phyloP scores from a whole-genome alignment of 2,329 filamentous ascomycete species.

The Fragosphaeria purpurea region DNA sequence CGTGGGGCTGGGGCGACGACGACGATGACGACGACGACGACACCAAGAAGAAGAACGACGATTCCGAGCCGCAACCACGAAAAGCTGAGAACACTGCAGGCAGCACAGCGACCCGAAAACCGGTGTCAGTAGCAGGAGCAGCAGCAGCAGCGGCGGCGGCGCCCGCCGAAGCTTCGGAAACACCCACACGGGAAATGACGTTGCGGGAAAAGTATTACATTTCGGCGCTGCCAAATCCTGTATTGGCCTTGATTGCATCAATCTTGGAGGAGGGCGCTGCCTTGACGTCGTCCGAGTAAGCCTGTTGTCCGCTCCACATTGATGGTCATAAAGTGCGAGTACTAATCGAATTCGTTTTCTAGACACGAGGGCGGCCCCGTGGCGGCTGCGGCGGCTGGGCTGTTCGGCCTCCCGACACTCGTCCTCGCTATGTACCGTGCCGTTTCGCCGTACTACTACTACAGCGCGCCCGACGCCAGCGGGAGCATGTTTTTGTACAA shows the following conservation, averaged over 20 bases:
- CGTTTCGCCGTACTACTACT: slow-evolving; percentile 63
- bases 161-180: background rate
- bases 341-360: background rate
- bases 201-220: slow-evolving; percentile 80
- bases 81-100: slow-evolving; percentile 14
- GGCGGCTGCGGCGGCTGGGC: slow-evolving; percentile 54
- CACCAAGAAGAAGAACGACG: slow-evolving; percentile 30
- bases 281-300: slow-evolving; percentile 42
- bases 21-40: slow-evolving; percentile 27
- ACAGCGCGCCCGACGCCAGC: slow-evolving; percentile 53
- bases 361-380: slow-evolving; percentile 45
- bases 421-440: slow-evolving; percentile 71
- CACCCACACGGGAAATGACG: slow-evolving; percentile 53
- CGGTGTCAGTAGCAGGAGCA: background rate
- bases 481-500: slow-evolving; percentile 64
- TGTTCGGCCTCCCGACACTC: slow-evolving; percentile 64
- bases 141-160: background rate
- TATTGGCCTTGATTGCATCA: slow-evolving; percentile 55
- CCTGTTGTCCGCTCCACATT: slow-evolving; percentile 1
- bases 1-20: slow-evolving; percentile 80
- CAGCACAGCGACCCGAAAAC: slow-evolving; percentile 9
- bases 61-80: background rate
- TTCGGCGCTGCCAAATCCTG: slow-evolving; percentile 73
- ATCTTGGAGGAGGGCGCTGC: slow-evolving; percentile 52
- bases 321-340: background rate